These are phyloP conservation scores for Cladosporium phlei DNA, from an alignment of 2,329 filamentous ascomycete species.

Conservation along the genomic window DNA sequence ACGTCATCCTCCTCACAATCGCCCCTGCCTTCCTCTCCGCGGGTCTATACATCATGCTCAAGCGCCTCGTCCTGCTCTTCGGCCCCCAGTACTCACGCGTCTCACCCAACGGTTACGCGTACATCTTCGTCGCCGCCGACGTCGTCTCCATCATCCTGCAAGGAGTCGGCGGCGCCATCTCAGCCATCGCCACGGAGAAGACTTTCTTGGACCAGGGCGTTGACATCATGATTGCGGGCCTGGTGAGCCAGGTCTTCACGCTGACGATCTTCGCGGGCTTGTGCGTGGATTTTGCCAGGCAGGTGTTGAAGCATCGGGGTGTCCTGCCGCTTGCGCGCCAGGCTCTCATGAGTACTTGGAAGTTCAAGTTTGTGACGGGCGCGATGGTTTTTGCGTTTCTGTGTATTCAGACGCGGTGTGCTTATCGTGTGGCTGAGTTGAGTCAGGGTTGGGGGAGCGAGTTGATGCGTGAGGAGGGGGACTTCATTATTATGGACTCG, in stretches of 20 bases:
- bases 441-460: not conserved
- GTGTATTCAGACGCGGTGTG: constrained; percentile 44
- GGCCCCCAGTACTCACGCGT: constrained; percentile 25
- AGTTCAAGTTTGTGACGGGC: not conserved
- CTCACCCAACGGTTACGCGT: constrained; percentile 37
- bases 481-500: not conserved
- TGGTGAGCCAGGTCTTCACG: constrained; percentile 52
- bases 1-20: constrained; percentile 41
- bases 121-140: constrained; percentile 55
- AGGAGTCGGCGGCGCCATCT: constrained; percentile 49
- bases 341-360: not conserved
- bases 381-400: constrained; percentile 38
- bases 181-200: constrained; percentile 29
- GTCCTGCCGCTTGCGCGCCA: constrained; percentile 12
- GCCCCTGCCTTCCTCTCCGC: constrained; percentile 43
- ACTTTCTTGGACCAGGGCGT: constrained; percentile 38
- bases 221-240: constrained; percentile 51
- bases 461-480: not conserved
- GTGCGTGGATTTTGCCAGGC: constrained; percentile 28
- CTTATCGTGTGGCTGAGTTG: constrained; percentile 46
- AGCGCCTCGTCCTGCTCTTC: constrained; percentile 38
- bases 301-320: constrained; percentile 7
- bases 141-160: constrained; percentile 52
- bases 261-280: constrained; percentile 42
- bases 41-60: constrained; percentile 43